Percentiles rank a stretch among this genome's conserved stretches.
These are phyloP conservation scores for Tarenaya hassleriana DNA, from an alignment of 345 rosid species.

Conservation along the genomic window DNA sequence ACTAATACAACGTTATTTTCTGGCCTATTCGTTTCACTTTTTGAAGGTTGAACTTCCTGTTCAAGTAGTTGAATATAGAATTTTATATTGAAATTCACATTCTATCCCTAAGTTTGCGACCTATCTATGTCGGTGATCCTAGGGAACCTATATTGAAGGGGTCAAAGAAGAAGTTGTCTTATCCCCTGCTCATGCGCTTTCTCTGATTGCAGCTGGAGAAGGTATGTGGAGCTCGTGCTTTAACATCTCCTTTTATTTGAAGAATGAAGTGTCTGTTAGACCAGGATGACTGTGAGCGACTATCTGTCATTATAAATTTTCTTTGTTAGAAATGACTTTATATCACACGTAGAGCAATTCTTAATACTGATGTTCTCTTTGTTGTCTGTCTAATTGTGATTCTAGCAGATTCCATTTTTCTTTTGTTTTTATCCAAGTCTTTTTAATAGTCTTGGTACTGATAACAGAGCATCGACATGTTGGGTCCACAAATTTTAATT, in stretches of 20 bases:
- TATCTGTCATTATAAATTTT: conserved; percentile 8
- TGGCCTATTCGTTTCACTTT: conserved; percentile 9
- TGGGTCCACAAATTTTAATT: conserved; percentile 95
- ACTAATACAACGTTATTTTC: neutral
- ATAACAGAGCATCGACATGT: conserved; percentile 92
- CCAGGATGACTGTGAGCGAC: conserved; percentile 1
- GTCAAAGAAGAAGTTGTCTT: conserved; percentile 97
- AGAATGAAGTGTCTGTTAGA: conserved; percentile 16
- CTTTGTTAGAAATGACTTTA: neutral
- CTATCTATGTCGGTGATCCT: conserved; percentile 17
- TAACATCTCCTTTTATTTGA: conserved; percentile 21
- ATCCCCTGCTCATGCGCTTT: conserved; percentile 98
- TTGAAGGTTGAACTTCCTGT: neutral
- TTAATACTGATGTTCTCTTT: neutral
- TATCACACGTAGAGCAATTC: conserved; percentile 6
- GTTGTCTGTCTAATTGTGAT: conserved; percentile 1
- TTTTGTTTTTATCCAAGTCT: conserved; percentile 1
- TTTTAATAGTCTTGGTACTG: conserved; percentile 21
- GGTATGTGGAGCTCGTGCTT: conserved; percentile 47
- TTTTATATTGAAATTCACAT: conserved; percentile 2
- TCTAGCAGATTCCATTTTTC: conserved; percentile 1
- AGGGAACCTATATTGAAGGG: conserved; percentile 99
- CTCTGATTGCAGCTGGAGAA: conserved; percentile 99
- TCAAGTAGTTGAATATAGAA: conserved; percentile 2
- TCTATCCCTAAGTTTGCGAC: neutral